phyloP scores from a whole-genome alignment of 2,329 filamentous ascomycete species.

The Aspergillus eucalypticola region DNA sequence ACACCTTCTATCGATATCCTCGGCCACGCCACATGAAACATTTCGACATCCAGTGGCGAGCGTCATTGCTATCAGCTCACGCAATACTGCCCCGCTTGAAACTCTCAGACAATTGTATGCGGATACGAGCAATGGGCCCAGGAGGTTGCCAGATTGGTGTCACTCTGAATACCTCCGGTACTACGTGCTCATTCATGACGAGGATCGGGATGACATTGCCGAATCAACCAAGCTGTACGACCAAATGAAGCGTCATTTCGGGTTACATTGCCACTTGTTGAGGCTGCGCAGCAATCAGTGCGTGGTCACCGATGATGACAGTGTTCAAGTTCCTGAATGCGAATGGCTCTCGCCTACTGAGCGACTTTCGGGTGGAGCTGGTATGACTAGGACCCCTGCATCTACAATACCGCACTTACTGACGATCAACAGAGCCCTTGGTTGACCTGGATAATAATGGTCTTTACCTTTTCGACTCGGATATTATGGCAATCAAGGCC shows the following conservation, averaged over 20 bases:
- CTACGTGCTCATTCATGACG: conserved; percentile 94
- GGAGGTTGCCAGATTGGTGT: conserved; percentile 77
- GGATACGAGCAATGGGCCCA: conserved; percentile 76
- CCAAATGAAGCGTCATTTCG: conserved; percentile 98
- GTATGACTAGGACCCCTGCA: conserved; percentile 35
- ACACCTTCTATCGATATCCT: conserved; percentile 75
- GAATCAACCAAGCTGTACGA: conserved; percentile 90
- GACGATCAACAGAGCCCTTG: conserved; percentile 34
- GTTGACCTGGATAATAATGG: conserved; percentile 67
- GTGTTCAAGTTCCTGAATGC: conserved; percentile 73
- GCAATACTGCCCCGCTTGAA: conserved; percentile 79
- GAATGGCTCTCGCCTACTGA: conserved; percentile 90
- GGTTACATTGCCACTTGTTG: conserved; percentile 89
- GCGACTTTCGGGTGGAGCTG: conserved; percentile 69
- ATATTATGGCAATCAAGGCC: conserved; percentile 80
- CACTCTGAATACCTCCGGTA: conserved; percentile 91
- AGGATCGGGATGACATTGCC: conserved; percentile 89
- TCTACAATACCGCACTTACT: not conserved
- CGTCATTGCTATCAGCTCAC: conserved; percentile 91
- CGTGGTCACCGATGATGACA: conserved; percentile 88
- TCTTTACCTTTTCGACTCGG: conserved; percentile 84
- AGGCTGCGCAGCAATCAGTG: conserved; percentile 82
- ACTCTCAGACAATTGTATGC: conserved; percentile 80
- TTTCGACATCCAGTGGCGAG: conserved; percentile 93
- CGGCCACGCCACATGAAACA: conserved; percentile 82